Evolutionary conservation across 306 rosid genomes (phyloP), one percentile per base, ranked within the genome.

Genomic region (Cercis canadensis): DNA sequence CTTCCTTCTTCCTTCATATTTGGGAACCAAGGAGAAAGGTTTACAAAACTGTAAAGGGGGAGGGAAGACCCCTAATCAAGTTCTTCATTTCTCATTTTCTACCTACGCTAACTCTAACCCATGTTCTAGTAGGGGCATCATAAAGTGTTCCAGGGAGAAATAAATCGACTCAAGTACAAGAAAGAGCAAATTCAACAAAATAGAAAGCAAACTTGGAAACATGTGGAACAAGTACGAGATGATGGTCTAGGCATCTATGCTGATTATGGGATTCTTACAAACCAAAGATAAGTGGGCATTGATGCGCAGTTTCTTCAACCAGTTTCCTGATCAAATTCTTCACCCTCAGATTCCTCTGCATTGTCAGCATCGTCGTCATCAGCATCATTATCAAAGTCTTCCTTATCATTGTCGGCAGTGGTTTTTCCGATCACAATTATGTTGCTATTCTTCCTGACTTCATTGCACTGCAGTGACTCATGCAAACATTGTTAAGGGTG

Each of bases 321-420:
- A 24, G 97, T 88, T 88, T 93, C 98, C 71, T 88, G 97, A 86
- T 90, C 98, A 75, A 88, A 90, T 24, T 93, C 97, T 84, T 93
- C 98, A 4, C 92, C 97, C 59, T 90, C 98, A 5, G 96, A 87
- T 58, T 90, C 97, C 65, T 90, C 98, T 57, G 83, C 97, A 69
- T 90, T 87, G 82, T 90, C 98, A 0, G 76, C 87, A 16, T 92
- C 97, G 17, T 83, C 86, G 4, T 86, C 90, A 6, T 83, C 90
- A 0, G 84, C 92, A 44, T 88, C 98, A 11, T 85, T 82, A 69
- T 86, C 92, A 6, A 80, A 82, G 57, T 93, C 94, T 75, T 90
- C 98, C 69, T 90, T 90, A 49, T 87, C 94, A 61, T 90, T 89
- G 69, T 89, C 93, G 4, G 65, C 82, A 11, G 80, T 77, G 17